Percentiles rank a stretch among this genome's conserved stretches.
Evolutionary conservation across 2,329 filamentous ascomycete species (phyloP).

Genomic region (Neofusicoccum kwambonambiense): DNA sequence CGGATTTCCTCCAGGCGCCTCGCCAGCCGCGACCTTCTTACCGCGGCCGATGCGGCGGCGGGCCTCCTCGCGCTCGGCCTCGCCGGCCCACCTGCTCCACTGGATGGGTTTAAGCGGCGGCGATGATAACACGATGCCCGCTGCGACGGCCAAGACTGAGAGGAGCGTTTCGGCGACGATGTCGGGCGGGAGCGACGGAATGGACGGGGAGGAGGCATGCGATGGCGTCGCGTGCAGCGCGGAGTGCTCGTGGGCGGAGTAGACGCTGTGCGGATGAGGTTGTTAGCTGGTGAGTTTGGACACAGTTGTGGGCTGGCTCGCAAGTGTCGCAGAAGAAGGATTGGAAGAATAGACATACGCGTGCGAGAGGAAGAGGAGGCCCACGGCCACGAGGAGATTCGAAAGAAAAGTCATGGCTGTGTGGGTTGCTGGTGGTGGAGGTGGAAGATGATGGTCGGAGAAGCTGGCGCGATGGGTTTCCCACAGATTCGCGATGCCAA

Average conservation of each 20-base stretch:
- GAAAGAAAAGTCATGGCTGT: slow-evolving; percentile 68
- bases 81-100: slow-evolving; percentile 77
- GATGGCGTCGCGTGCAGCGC: slow-evolving; percentile 57
- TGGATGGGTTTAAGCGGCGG: slow-evolving; percentile 80
- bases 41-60: slow-evolving; percentile 65
- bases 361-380: slow-evolving; percentile 77
- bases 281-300: neutral
- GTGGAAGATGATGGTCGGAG: neutral
- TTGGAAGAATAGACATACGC: slow-evolving; percentile 58
- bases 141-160: slow-evolving; percentile 74
- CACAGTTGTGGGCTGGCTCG: neutral
- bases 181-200: slow-evolving; percentile 67
- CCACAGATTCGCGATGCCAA: slow-evolving; percentile 5
- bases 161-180: slow-evolving; percentile 83
- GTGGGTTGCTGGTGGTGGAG: neutral
- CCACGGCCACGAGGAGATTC: slow-evolving; percentile 68
- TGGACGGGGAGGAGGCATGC: slow-evolving; percentile 31
- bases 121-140: slow-evolving; percentile 77
- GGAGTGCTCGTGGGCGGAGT: slow-evolving; percentile 92
- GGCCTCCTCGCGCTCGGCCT: slow-evolving; percentile 76
- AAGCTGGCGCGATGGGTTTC: neutral
- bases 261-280: slow-evolving; percentile 63
- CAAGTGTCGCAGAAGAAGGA: neutral
- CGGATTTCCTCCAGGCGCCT: slow-evolving; percentile 64
- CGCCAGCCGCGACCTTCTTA: slow-evolving; percentile 19